Evolutionary conservation across 225 moss, liverwort and hornwort genomes (phyloP).

Genomic region (Takakia lepidozioides): DNA sequence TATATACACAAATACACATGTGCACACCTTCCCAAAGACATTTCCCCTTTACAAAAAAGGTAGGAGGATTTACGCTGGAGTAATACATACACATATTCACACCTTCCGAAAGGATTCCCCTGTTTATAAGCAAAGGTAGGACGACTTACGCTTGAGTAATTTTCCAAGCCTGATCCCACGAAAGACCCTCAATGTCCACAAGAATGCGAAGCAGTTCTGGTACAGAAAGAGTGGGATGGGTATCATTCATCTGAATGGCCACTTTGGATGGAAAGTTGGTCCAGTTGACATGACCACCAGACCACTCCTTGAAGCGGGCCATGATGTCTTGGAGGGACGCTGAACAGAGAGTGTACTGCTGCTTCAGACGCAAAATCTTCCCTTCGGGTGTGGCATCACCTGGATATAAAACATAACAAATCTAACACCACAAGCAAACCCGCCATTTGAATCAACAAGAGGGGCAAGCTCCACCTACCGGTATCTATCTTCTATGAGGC

Average conservation of each 20-base stretch:
- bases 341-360: constrained; percentile 90
- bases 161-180: constrained; percentile 85
- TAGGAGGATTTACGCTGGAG: too few species aligned
- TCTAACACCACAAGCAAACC: constrained; percentile 63
- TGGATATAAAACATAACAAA: constrained; percentile 91
- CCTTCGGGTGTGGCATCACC: constrained; percentile 73
- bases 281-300: constrained; percentile 58
- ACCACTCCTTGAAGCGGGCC: constrained; percentile 77
- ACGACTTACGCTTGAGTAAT: constrained; percentile 74
- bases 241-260: constrained; percentile 97
- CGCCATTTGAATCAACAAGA: too few species aligned
- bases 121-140: too few species aligned
- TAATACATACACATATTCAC: too few species aligned
- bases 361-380: constrained; percentile 74
- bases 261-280: constrained; percentile 75
- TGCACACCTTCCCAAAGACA: too few species aligned
- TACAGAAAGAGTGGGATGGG: constrained; percentile 85
- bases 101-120: too few species aligned
- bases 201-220: constrained; percentile 85
- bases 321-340: constrained; percentile 93
- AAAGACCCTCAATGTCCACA: constrained; percentile 67
- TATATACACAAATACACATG: too few species aligned
- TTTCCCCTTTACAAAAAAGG: too few species aligned
- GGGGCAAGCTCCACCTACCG: too few species aligned
- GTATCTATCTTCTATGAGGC: too few species aligned